Percentiles rank a stretch among this genome's conserved stretches.
Conservation (phyloP, 768 basidiomycete genomes). For the Lentinula aciculospora region DNA sequence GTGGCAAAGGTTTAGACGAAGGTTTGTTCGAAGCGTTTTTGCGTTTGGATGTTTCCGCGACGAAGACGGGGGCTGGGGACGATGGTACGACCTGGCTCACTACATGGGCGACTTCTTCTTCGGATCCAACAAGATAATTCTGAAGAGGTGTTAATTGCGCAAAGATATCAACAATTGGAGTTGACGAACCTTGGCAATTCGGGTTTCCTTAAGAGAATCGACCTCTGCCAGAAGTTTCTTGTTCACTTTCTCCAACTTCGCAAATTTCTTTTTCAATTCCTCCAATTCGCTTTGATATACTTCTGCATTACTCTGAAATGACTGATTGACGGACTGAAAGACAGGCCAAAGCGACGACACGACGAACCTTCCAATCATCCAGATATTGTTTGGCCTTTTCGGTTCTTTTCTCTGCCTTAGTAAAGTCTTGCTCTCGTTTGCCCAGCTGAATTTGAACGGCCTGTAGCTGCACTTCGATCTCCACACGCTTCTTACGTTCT, state of each 20-base stretch:
- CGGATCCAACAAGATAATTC: constrained; percentile 7
- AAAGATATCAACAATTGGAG: background rate
- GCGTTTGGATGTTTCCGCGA: background rate
- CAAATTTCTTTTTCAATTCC: constrained; percentile 25
- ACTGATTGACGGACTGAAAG: background rate
- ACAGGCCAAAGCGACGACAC: background rate
- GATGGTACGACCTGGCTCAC: constrained; percentile 14
- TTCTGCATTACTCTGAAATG: constrained; percentile 31
- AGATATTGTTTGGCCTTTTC: constrained; percentile 36
- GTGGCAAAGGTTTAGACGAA: constrained; percentile 4
- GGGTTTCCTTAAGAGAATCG: constrained; percentile 24
- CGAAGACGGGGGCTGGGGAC: constrained; percentile 11
- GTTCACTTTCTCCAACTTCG: constrained; percentile 35
- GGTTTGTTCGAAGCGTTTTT: constrained; percentile 7
- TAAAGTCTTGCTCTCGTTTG: constrained; percentile 27
- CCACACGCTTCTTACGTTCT: constrained; percentile 45
- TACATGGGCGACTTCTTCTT: constrained; percentile 19
- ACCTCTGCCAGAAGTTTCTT: constrained; percentile 40
- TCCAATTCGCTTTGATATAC: constrained; percentile 30
- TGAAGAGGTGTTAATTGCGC: background rate
- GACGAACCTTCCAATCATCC: constrained; percentile 40
- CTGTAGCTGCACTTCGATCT: constrained; percentile 50
- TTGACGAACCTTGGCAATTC: constrained; percentile 21
- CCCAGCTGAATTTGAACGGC: constrained; percentile 35
- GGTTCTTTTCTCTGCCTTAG: constrained; percentile 30